These are phyloP conservation scores for Coix lacrymajobi DNA, from an alignment of 176 grass and related monocot species.

Conservation along the genomic window DNA sequence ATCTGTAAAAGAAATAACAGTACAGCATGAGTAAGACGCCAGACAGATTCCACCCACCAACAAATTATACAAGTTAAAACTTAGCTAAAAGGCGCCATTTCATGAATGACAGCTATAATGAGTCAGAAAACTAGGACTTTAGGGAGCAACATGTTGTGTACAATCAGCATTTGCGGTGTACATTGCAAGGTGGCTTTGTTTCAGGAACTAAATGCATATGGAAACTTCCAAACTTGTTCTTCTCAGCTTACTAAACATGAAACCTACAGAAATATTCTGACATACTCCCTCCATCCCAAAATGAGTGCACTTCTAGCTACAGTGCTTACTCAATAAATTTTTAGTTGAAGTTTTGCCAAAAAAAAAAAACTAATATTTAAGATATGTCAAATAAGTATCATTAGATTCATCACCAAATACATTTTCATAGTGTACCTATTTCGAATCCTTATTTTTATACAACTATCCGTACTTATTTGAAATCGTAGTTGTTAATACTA, in stretches of 20 bases:
- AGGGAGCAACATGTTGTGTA: not conserved
- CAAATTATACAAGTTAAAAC: not conserved
- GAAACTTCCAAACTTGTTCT: not conserved
- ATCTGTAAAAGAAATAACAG: slow-evolving; percentile 5
- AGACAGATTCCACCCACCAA: not conserved
- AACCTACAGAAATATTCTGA: not conserved
- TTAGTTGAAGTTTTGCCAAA: not conserved
- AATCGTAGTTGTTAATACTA: not conserved
- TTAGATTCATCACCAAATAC: not conserved
- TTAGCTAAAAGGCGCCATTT: not conserved
- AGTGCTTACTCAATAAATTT: not conserved
- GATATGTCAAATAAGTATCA: not conserved
- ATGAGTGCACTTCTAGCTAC: not conserved
- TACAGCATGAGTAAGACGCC: not conserved
- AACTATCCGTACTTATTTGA: not conserved
- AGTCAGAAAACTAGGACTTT: not conserved
- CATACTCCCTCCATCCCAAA: not conserved
- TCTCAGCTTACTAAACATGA: not conserved
- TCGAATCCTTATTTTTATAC: not conserved
- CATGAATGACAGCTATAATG: not conserved
- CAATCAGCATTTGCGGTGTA: not conserved
- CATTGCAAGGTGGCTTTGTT: not conserved
- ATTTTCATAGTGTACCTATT: not conserved
- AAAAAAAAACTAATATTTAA: not conserved
- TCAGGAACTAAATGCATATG: not conserved